phyloP scores from a whole-genome alignment of 2,329 filamentous ascomycete genomes.

The Colletotrichum sp. region DNA sequence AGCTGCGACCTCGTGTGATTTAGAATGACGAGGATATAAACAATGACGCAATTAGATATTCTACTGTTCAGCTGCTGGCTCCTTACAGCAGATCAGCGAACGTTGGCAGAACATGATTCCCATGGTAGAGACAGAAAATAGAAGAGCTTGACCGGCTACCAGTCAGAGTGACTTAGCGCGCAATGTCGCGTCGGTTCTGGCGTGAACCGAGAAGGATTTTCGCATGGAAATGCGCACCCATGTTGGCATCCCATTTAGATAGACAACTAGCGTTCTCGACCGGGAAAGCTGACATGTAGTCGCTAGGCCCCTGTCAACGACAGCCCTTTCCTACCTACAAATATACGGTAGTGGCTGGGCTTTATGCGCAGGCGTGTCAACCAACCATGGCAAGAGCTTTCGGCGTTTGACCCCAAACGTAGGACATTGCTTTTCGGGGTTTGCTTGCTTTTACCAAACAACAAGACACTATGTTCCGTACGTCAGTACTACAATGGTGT shows the following conservation, averaged over 20 bases:
- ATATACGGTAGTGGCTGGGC: background rate
- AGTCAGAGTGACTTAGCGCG: background rate
- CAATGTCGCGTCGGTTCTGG: background rate
- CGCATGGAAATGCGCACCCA: background rate
- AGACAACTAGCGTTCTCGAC: background rate
- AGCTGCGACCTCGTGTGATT: background rate
- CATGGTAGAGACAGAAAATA: fast-evolving
- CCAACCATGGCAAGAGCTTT: background rate
- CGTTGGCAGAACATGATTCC: background rate
- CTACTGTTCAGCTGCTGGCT: background rate
- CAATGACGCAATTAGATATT: background rate
- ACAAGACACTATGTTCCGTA: background rate
- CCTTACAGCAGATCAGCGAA: background rate
- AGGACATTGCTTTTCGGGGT: background rate
- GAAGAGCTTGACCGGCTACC: fast-evolving
- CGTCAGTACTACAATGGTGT: background rate
- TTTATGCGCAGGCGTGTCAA: background rate
- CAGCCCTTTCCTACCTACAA: background rate
- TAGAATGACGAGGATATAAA: background rate
- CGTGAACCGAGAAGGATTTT: background rate
- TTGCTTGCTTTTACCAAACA: background rate
- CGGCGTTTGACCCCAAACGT: background rate
- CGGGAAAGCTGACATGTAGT: background rate
- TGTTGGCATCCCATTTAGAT: background rate
- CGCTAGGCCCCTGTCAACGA: fast-evolving